Evolutionary conservation across 352 stramenopile genomes (phyloP), one percentile per base, ranked within the genome.

Genomic region (Globisporangium alternatum): DNA sequence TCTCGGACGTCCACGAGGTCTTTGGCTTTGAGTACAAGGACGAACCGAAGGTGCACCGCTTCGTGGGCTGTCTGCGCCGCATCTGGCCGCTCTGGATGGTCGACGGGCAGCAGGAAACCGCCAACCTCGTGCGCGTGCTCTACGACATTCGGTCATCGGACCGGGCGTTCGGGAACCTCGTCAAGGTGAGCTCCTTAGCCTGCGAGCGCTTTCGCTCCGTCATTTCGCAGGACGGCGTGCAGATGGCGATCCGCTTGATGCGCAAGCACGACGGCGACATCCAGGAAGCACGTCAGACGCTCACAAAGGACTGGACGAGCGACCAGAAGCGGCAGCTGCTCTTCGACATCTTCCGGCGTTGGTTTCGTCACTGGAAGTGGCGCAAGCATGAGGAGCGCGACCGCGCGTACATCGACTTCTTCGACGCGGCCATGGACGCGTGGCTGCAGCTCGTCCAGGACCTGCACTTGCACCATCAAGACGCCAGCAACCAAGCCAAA

Each of bases 61-160:
- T 94, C 10, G 75, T 89, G 43, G 64, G 71, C 5, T 74, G 67
- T 21, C 60, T 94, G 54, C 70, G 71, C 12, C 74, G 76, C 45
- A 60, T 92, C 44, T 93, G 85, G 85, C 81, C 85, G 6, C 61
- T 89, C 55, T 93, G 85, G 83, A 91, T 93, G 80, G 79, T 85
- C 49, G 80, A 89, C 48, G 77, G 76, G 3, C 74, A 81, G 39
- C 78, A 87, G 48, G 85, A 93, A 60, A 73, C 71, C 21, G 74
- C 70, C 37, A 66, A 63, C 15, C 70, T 93, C 21, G 81, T 93
- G 8, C 83, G 84, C 33, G 85, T 91, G 33, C 53, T 93, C 9
- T 91, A 76, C 60, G 76, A 83, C 49, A 67, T 74, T 7, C 78
- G 83, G 10, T 81, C 78, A 2, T 90, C 83, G 0, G 81, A 93